Base-by-base conservation (phyloP, 2,329 filamentous ascomycete genomes). In the Ophiostoma perfectum region DNA sequence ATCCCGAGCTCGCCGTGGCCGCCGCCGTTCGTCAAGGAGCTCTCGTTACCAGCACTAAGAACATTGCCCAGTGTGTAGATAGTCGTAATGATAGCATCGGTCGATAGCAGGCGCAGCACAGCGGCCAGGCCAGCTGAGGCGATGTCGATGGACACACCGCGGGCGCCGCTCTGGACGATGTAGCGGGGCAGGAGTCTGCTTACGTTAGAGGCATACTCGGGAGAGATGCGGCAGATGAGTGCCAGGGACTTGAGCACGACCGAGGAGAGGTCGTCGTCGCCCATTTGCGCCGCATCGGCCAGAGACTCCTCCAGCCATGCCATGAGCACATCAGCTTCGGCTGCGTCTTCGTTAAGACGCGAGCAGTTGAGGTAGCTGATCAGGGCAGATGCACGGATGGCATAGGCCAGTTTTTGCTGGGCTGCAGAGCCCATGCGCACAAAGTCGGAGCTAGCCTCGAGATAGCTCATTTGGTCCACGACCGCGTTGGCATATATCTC, bases 1-100 rank as follows among this genome's bases (percentile, higher is more conserved):
- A 42, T 49, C 16, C 36, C 73, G 80, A 79, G 65, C 75, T 70
- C 69, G 75, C 27, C 47, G 6, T 67, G 74, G 47, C 81, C 79
- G 5, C 80, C 84, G 7, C 80, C 84, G 72, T 89, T 87, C 44
- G 81, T 81, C 67, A 84, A 80, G 62, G 79, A 81, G 58, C 81
- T 79, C 69, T 85, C 86, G 14, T 83, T 82, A 64, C 86, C 87
- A 5, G 92, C 89, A 73, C 93, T 97, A 14, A 99, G 83, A 4
- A 97, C 90, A 76, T 99, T 99, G 27, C 95, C 95, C n/a, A 99
- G 83, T 0, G 93, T 95, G 78, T 99, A 99, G 9, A 99, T 82
- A 0, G 93, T 98, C 5, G 93, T 96, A 72, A 99, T 98, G 47
- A 97, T 86, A 47, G 93, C 90, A 80, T 99, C 95, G 74, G 96